Evolutionary conservation across 805 yeast species (phyloP).

Genomic region (Ogataea saltuana): DNA sequence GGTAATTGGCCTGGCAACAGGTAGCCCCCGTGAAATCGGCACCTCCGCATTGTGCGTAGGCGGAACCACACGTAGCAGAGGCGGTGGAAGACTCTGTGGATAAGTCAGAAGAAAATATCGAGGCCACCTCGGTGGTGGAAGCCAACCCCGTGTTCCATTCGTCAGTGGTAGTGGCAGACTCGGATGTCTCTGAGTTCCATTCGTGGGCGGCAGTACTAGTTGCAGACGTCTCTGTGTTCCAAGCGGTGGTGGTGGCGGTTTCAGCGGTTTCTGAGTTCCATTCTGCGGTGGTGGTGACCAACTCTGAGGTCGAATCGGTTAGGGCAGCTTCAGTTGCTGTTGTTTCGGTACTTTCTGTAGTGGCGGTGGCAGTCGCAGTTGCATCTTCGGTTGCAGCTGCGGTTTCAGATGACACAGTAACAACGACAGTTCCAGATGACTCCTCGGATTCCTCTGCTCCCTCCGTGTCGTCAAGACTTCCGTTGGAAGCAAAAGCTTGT

Average conservation of each 20-base stretch:
- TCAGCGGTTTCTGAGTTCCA: conserved; percentile 1
- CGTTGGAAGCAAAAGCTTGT: conserved; percentile 12
- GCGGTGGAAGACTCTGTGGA: conserved; percentile 3
- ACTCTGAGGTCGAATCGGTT: background rate
- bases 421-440: background rate
- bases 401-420: background rate
- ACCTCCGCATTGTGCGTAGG: conserved; percentile 36
- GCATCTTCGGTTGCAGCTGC: background rate
- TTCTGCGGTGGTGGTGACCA: background rate
- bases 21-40: conserved; percentile 27
- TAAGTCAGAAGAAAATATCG: too few species aligned
- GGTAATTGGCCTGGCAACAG: conserved; percentile 29
- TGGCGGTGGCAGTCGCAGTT: conserved; percentile 11
- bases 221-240: background rate
- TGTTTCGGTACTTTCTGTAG: conserved; percentile 2
- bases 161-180: background rate
- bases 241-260: conserved; percentile 7
- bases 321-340: background rate
- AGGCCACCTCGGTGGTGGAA: background rate
- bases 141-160: background rate
- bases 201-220: conserved; percentile 1
- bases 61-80: conserved; percentile 27
- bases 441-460: conserved; percentile 7
- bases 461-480: conserved; percentile 21
- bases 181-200: conserved; percentile 2